These are phyloP conservation scores for Metarhizium rileyi DNA, from an alignment of 2,329 filamentous ascomycete genomes.

Conservation along the genomic window DNA sequence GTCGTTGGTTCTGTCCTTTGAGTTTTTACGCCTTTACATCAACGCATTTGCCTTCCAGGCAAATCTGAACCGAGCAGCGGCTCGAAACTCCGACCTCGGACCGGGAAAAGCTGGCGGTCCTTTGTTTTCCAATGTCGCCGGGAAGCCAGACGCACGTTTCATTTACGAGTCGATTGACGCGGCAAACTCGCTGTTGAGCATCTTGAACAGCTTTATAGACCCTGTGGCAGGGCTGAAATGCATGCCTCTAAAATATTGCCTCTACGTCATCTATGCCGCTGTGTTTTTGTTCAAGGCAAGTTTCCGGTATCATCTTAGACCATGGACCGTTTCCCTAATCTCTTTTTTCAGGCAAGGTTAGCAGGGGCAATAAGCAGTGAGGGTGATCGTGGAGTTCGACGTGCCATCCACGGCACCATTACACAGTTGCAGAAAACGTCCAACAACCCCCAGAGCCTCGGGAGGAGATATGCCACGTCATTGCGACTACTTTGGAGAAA, in stretches of 20 bases:
- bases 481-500: conserved; percentile 50
- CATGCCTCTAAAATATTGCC: conserved; percentile 54
- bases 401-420: conserved; percentile 48
- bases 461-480: conserved; percentile 50
- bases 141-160: conserved; percentile 53
- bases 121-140: conserved; percentile 44
- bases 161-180: conserved; percentile 58
- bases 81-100: conserved; percentile 22
- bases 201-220: conserved; percentile 49
- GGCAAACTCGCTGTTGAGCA: conserved; percentile 50
- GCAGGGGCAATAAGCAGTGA: conserved; percentile 48
- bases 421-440: conserved; percentile 50
- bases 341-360: conserved; percentile 34
- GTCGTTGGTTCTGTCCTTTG: conserved; percentile 59
- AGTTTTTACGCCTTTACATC: conserved; percentile 63
- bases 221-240: conserved; percentile 49
- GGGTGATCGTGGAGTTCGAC: conserved; percentile 45
- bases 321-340: neutral
- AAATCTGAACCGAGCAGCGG: conserved; percentile 42
- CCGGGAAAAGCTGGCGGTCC: conserved; percentile 26
- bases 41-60: conserved; percentile 71
- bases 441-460: conserved; percentile 47
- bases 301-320: too few relatives aligned
- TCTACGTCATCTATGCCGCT: conserved; percentile 53
- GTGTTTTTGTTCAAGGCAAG: conserved; percentile 55